These are phyloP conservation scores for Lactifluus rugatus DNA, from an alignment of 768 basidiomycete genomes.

Conservation along the genomic window DNA sequence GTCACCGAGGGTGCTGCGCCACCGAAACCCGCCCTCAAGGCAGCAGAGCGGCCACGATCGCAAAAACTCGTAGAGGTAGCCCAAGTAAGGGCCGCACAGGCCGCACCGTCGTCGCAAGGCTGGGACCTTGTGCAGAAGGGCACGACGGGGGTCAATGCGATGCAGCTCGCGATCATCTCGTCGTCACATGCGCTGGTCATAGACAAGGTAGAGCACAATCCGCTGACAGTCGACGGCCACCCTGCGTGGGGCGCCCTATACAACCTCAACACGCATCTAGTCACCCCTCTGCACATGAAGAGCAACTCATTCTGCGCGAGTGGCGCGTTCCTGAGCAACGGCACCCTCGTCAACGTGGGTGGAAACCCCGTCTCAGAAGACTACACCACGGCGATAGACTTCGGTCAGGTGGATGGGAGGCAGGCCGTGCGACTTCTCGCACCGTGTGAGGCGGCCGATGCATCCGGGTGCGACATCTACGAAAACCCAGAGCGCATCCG, in stretches of 20 bases:
- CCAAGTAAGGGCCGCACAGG: constrained; percentile 5
- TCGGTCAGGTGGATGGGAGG: constrained; percentile 65
- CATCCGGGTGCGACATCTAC: constrained; percentile 46
- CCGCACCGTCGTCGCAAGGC: not conserved
- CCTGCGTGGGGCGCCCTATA: constrained; percentile 77
- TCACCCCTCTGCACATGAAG: constrained; percentile 51
- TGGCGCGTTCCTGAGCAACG: constrained; percentile 67
- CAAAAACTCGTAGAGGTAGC: constrained; percentile 20
- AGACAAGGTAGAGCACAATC: constrained; percentile 85
- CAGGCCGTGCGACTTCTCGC: constrained; percentile 65
- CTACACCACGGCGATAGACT: constrained; percentile 57
- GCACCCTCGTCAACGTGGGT: constrained; percentile 69
- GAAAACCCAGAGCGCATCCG: constrained; percentile 56
- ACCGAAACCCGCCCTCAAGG: not conserved
- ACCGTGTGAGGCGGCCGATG: constrained; percentile 46
- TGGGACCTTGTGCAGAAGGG: constrained; percentile 62
- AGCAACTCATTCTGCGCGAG: constrained; percentile 87
- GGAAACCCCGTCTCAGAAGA: constrained; percentile 69
- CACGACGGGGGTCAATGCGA: constrained; percentile 66
- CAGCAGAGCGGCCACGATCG: not conserved
- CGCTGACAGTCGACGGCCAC: constrained; percentile 55
- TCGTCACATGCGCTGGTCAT: constrained; percentile 59
- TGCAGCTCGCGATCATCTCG: constrained; percentile 67
- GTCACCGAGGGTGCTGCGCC: constrained; percentile 37
- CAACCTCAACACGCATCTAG: constrained; percentile 51